These are phyloP conservation scores for Grosmannia huntii DNA, from an alignment of 2,329 filamentous ascomycete species.

Conservation along the genomic window DNA sequence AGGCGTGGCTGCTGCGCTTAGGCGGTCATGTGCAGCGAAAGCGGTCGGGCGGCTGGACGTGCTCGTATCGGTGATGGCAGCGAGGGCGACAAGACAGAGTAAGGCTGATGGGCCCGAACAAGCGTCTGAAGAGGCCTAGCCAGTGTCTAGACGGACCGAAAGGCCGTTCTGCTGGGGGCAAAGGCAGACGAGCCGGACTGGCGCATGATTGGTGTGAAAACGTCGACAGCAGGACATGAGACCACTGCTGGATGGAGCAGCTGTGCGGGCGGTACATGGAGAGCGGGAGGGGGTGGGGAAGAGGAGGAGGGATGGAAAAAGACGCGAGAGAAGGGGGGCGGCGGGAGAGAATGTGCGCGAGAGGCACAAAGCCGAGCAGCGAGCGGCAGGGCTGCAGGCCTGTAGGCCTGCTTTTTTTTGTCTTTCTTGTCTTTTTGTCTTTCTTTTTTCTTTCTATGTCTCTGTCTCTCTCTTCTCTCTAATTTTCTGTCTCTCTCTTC, in stretches of 20 bases:
- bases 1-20: too few relatives aligned
- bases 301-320: background rate
- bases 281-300: background rate
- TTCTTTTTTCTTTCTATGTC: background rate
- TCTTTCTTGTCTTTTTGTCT: background rate
- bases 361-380: background rate
- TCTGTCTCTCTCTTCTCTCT: background rate
- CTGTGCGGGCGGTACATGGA: background rate
- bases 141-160: background rate
- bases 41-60: too few relatives aligned
- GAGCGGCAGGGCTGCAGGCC: background rate
- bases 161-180: background rate
- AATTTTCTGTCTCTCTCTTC: background rate
- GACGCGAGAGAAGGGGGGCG: background rate
- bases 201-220: background rate
- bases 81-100: constrained; percentile 18
- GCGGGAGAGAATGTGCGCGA: background rate
- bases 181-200: background rate
- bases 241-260: background rate
- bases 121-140: background rate
- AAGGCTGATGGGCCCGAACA: background rate
- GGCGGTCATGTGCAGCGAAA: background rate
- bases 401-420: background rate
- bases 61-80: too few relatives aligned
- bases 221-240: background rate